Evolutionary conservation across 2,329 filamentous ascomycete species (phyloP).

Genomic region (Xylariales sp.): DNA sequence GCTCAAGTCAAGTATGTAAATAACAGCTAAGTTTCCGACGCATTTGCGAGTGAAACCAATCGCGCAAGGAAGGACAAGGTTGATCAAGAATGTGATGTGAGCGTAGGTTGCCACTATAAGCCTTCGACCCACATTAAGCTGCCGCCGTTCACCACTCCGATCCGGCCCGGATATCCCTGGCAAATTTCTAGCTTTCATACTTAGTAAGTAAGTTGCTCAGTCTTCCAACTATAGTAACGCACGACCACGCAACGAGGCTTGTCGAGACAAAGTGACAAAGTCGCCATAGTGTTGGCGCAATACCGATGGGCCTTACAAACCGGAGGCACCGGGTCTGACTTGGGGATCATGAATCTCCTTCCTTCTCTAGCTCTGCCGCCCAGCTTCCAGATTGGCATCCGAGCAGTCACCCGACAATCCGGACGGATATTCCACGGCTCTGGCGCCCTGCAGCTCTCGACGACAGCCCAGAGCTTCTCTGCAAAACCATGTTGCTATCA

Average conservation of each 20-base stretch:
- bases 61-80: too few relatives aligned
- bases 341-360: conserved; percentile 25
- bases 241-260: too few relatives aligned
- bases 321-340: conserved; percentile 16
- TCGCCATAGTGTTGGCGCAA: not conserved
- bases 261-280: too few relatives aligned
- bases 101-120: too few relatives aligned
- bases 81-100: too few relatives aligned
- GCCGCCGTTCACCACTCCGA: not conserved
- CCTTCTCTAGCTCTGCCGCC: conserved; percentile 19
- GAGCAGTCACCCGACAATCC: conserved; percentile 20
- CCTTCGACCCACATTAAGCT: not conserved
- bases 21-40: too few relatives aligned
- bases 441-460: conserved; percentile 16
- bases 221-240: too few relatives aligned
- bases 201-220: too few relatives aligned
- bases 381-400: conserved; percentile 26
- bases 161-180: not conserved
- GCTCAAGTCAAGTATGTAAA: too few relatives aligned
- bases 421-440: conserved; percentile 16
- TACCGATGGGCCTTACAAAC: conserved; percentile 6
- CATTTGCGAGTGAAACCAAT: too few relatives aligned
- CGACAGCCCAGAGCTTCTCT: conserved; percentile 8
- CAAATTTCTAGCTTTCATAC: not conserved
- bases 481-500: conserved; percentile 17